Evolutionary conservation across 2,329 filamentous ascomycete species (phyloP).

Genomic region (Trichoderma breve): DNA sequence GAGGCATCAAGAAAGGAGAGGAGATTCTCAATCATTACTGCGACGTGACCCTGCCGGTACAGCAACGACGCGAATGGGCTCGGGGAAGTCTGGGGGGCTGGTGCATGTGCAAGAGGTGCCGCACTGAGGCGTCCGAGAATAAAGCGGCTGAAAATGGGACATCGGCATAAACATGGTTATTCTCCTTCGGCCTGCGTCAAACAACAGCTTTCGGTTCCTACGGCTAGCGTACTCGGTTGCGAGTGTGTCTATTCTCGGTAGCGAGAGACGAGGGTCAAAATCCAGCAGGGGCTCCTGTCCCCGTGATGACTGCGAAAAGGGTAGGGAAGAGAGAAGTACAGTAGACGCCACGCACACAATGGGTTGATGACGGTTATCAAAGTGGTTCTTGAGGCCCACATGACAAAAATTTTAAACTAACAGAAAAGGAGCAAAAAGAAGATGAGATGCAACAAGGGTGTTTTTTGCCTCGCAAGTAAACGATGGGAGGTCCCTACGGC

Average conservation of each 20-base stretch:
- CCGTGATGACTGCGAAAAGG: neutral
- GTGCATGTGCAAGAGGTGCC: slow-evolving; percentile 83
- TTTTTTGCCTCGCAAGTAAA: neutral
- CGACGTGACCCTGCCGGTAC: slow-evolving; percentile 74
- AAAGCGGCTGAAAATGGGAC: neutral
- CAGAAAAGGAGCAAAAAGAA: neutral
- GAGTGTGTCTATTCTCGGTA: neutral
- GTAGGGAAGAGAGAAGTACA: neutral
- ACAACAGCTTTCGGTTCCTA: neutral
- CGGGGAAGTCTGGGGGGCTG: slow-evolving; percentile 80
- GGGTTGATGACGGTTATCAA: neutral
- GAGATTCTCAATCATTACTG: slow-evolving; percentile 96
- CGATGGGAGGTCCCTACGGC: neutral
- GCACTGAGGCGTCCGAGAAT: slow-evolving; percentile 59
- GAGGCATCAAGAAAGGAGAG: slow-evolving; percentile 71
- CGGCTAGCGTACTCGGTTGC: neutral
- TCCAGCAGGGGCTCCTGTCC: neutral
- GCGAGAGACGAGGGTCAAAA: neutral
- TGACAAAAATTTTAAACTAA: neutral
- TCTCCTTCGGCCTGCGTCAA: neutral
- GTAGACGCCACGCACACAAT: neutral
- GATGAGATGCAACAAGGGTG: neutral
- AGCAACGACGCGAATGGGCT: slow-evolving; percentile 85
- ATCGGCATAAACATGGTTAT: neutral
- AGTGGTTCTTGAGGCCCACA: neutral